Evolutionary conservation across 2,329 filamentous ascomycete genomes (phyloP).

Genomic region (Dactylonectria macrodidyma): DNA sequence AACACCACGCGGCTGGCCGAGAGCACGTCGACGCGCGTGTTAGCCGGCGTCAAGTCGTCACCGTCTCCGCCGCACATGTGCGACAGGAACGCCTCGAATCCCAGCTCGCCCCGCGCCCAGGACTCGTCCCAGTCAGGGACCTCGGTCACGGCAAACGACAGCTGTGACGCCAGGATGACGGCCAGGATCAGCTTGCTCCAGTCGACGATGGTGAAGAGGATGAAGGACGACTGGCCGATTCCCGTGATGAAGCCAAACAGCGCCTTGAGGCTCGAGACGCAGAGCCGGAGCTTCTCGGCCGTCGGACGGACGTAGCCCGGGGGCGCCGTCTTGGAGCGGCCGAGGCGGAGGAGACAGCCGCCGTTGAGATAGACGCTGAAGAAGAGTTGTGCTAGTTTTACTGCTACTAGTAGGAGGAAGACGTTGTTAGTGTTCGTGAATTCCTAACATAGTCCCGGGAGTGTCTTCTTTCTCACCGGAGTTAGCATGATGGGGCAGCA

Average conservation of each 20-base stretch:
- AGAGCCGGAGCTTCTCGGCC: constrained; percentile 40
- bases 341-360: constrained; percentile 53
- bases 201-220: constrained; percentile 58
- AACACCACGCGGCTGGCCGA: constrained; percentile 64
- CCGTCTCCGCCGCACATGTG: constrained; percentile 50
- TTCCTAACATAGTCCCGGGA: too few species aligned
- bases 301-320: constrained; percentile 35
- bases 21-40: constrained; percentile 57
- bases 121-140: constrained; percentile 55
- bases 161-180: constrained; percentile 60
- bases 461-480: constrained; percentile 30
- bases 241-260: constrained; percentile 53
- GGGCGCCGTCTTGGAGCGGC: constrained; percentile 21
- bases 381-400: constrained; percentile 53
- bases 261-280: constrained; percentile 45
- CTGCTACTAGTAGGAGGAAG: constrained; percentile 35
- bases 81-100: constrained; percentile 57
- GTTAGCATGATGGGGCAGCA: constrained; percentile 53
- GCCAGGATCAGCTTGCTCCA: constrained; percentile 59
- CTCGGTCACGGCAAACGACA: constrained; percentile 61
- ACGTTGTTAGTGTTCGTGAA: too few species aligned
- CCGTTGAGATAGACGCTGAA: constrained; percentile 58
- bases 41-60: constrained; percentile 44
- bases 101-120: constrained; percentile 57
- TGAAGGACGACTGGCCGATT: constrained; percentile 51